Evolutionary conservation across 768 basidiomycete genomes (phyloP).

Genomic region (Lentinula sp.): DNA sequence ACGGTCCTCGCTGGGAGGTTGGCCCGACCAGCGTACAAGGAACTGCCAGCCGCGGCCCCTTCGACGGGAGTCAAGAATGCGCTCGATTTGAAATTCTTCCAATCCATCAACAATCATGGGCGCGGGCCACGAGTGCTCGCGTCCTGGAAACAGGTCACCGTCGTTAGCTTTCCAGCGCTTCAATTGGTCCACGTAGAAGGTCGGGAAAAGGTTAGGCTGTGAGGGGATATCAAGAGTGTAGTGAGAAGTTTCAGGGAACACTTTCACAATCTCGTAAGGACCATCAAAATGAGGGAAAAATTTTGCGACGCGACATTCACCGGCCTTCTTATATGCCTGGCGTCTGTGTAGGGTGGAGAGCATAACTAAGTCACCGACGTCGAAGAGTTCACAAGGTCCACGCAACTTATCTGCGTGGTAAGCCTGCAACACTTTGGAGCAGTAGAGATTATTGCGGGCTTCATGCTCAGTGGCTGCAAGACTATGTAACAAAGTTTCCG

Average conservation of each 20-base stretch:
- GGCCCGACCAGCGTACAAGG: slow-evolving; percentile 17
- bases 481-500: too few species aligned
- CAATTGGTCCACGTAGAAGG: slow-evolving; percentile 22
- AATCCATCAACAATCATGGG: slow-evolving; percentile 9
- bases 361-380: slow-evolving; percentile 4
- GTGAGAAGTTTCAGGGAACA: slow-evolving; percentile 2
- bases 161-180: slow-evolving; percentile 15
- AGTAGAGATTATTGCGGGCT: too few species aligned
- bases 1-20: slow-evolving; percentile 9
- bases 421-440: too few species aligned
- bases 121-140: slow-evolving; percentile 8
- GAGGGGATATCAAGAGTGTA: slow-evolving; percentile 13
- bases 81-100: slow-evolving; percentile 15
- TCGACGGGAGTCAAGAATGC: slow-evolving; percentile 14
- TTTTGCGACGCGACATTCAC: slow-evolving; percentile 27
- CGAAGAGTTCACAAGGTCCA: too few species aligned
- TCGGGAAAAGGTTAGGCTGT: slow-evolving; percentile 13
- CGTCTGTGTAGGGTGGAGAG: slow-evolving; percentile 25
- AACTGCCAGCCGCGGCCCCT: slow-evolving; percentile 18
- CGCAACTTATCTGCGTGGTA: too few species aligned
- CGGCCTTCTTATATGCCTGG: slow-evolving; percentile 21
- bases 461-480: too few species aligned
- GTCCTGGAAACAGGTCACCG: slow-evolving; percentile 15
- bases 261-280: slow-evolving; percentile 14
- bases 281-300: slow-evolving; percentile 34